Conservation (phyloP, 2,329 filamentous ascomycete species). For the Colletotrichum sp. region DNA sequence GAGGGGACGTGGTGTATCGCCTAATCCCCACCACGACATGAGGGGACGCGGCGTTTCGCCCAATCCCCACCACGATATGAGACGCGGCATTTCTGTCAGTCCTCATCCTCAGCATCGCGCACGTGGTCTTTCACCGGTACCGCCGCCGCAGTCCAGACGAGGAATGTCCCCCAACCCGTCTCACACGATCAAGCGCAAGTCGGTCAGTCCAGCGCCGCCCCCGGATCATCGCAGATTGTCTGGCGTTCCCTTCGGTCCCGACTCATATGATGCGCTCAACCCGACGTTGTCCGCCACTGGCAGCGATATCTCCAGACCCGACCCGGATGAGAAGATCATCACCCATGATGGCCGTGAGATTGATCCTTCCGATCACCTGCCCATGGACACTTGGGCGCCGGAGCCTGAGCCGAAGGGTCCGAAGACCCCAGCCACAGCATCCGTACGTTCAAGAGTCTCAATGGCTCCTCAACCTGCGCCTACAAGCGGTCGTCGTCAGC, state of each 20-base stretch:
- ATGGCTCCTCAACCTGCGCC: slow-evolving; percentile 58
- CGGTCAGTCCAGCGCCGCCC: slow-evolving; percentile 72
- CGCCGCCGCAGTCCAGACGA: slow-evolving; percentile 42
- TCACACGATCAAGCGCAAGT: slow-evolving; percentile 71
- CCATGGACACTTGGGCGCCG: slow-evolving; percentile 78
- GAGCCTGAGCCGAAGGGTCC: slow-evolving; percentile 65
- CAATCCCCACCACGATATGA: slow-evolving; percentile 27
- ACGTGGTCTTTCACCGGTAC: slow-evolving; percentile 20
- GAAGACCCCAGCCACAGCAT: slow-evolving; percentile 29
- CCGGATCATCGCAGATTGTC: slow-evolving; percentile 59
- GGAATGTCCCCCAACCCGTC: slow-evolving; percentile 48
- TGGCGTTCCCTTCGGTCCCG: slow-evolving; percentile 74
- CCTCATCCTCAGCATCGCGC: slow-evolving; percentile 54
- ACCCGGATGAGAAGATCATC: slow-evolving; percentile 72
- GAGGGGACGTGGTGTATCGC: slow-evolving; percentile 1
- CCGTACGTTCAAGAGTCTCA: slow-evolving; percentile 41
- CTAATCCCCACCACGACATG: slow-evolving; percentile 47
- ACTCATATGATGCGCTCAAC: slow-evolving; percentile 77
- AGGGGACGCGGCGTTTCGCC: slow-evolving; percentile 38
- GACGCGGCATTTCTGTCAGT: slow-evolving; percentile 45
- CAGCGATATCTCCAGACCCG: slow-evolving; percentile 30
- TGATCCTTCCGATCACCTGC: slow-evolving; percentile 81
- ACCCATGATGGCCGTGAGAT: slow-evolving; percentile 78
- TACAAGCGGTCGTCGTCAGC: slow-evolving; percentile 53
- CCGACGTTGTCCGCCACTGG: slow-evolving; percentile 47